Conservation (phyloP, 805 yeast genomes). For the Lipomyces orientalis region DNA sequence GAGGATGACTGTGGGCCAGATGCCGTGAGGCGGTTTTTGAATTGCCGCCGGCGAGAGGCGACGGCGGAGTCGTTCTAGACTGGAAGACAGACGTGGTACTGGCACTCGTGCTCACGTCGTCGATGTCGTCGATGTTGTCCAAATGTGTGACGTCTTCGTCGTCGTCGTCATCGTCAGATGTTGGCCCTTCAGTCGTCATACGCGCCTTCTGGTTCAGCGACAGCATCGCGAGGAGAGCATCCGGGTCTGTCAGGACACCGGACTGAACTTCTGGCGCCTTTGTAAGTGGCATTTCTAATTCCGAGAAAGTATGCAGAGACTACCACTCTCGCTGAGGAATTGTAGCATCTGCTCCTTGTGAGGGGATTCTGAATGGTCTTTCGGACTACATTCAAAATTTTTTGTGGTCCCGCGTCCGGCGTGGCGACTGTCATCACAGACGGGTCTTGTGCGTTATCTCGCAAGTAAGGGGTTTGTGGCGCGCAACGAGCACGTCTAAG, state of each 20-base stretch:
- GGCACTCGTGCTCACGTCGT: constrained; percentile 11
- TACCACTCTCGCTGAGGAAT: neutral
- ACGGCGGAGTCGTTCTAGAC: constrained; percentile 10
- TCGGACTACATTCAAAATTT: too few relatives aligned
- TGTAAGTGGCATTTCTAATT: constrained; percentile 19
- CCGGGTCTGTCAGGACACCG: constrained; percentile 22
- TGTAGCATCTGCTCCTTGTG: too few relatives aligned
- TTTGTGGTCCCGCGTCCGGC: too few relatives aligned
- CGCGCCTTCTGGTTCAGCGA: constrained; percentile 21
- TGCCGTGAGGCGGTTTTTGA: constrained; percentile 11
- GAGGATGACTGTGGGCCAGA: constrained; percentile 27
- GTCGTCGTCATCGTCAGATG: constrained; percentile 28
- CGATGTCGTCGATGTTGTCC: constrained; percentile 24
- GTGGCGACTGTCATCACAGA: too few relatives aligned
- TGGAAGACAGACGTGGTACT: constrained; percentile 11
- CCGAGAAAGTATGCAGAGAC: neutral
- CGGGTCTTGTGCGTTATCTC: too few relatives aligned
- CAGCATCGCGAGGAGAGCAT: constrained; percentile 26
- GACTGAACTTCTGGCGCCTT: constrained; percentile 5
- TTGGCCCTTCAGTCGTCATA: constrained; percentile 22
- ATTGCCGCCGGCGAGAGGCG: constrained; percentile 13
- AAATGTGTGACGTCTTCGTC: constrained; percentile 12
- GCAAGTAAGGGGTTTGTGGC: too few relatives aligned
- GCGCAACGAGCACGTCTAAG: too few relatives aligned
- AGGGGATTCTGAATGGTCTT: too few relatives aligned